Base-by-base conservation (phyloP, 345 rosid species). In the Excoecaria agallocha region DNA sequence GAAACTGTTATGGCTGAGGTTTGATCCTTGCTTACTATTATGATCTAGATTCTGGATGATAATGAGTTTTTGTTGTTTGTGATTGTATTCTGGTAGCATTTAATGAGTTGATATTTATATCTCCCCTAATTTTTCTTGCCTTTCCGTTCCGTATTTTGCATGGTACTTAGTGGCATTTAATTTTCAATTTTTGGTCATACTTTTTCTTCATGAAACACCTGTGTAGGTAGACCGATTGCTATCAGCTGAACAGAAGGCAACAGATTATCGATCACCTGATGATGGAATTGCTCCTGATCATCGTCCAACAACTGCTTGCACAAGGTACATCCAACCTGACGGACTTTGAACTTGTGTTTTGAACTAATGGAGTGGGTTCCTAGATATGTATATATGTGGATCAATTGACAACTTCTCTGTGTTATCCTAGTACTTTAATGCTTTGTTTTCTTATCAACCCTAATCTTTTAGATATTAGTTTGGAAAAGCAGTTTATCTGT, bases 1-100 rank as follows among this genome's bases (percentile, higher is more conserved):
- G 99, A 96, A 85, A 96, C 99, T 83, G 97, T 96, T 78, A 91
- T 91, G 93, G 97, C 99, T 68, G 99, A 96, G 98, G 99, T 96
- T 57, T 37, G 87, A 79, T 76, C 69, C 57, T 63, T 6, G 45
- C 57, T 83, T 78, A 50, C 17, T 66, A 43, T 50, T 60, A 2
- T 41, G 66, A 43, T 66, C 71, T 74, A 35, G 66, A 67, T 57
- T 57, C 37, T 56, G 59, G 37, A 30, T 38, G 49, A 55, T 13
- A 57, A 19, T 54, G 17, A 38, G 19, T 57, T 19, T 41, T 57
- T 37, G 12, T 60, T 61, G 58, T 8, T 41, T 5, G n/a, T 13
- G 37, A 19, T 39, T 41, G 10, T 48, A 12, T 43, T 63, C 35
- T 35, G 55, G 56, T 54, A 24, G 70, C 52, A 74, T 64, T 11